Evolutionary conservation across 2,329 filamentous ascomycete genomes (phyloP).

Genomic region (Sporothrix inflata): DNA sequence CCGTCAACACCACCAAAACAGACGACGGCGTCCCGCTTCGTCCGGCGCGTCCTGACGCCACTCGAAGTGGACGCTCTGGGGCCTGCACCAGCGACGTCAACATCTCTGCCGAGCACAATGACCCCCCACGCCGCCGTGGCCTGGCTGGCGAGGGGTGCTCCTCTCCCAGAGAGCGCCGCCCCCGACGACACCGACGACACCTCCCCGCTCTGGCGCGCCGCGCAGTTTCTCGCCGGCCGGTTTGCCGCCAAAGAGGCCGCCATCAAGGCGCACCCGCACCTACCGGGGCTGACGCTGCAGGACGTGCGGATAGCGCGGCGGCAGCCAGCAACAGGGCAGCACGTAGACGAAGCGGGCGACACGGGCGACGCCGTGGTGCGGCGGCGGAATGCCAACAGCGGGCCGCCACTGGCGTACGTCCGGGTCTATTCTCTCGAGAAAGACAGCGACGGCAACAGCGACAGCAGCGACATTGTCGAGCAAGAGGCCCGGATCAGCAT

Average conservation of each 20-base stretch:
- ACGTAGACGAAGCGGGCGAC: not conserved
- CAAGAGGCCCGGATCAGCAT: conserved; percentile 74
- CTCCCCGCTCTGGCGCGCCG: conserved; percentile 43
- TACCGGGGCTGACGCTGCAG: conserved; percentile 60
- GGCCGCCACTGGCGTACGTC: conserved; percentile 52
- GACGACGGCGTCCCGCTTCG: conserved; percentile 48
- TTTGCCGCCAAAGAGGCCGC: conserved; percentile 75
- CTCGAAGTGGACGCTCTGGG: conserved; percentile 41
- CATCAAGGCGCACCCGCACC: conserved; percentile 70
- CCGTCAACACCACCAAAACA: conserved; percentile 38
- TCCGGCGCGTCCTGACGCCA: conserved; percentile 52
- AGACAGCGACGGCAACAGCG: not conserved
- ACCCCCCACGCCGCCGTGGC: conserved; percentile 16
- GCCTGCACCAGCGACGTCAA: not conserved
- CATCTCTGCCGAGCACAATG: not conserved
- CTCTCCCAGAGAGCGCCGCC: not conserved
- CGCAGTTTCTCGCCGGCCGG: conserved; percentile 51
- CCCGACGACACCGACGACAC: not conserved
- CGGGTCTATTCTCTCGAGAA: conserved; percentile 23
- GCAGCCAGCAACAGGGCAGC: not conserved
- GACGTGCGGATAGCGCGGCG: conserved; percentile 54
- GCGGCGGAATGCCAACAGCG: conserved; percentile 32
- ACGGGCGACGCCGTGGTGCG: not conserved
- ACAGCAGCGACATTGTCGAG: conserved; percentile 34
- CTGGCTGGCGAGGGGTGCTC: conserved; percentile 20